These are phyloP conservation scores for Picocystis sp. DNA, from an alignment of 163 green algal species.

Conservation along the genomic window DNA sequence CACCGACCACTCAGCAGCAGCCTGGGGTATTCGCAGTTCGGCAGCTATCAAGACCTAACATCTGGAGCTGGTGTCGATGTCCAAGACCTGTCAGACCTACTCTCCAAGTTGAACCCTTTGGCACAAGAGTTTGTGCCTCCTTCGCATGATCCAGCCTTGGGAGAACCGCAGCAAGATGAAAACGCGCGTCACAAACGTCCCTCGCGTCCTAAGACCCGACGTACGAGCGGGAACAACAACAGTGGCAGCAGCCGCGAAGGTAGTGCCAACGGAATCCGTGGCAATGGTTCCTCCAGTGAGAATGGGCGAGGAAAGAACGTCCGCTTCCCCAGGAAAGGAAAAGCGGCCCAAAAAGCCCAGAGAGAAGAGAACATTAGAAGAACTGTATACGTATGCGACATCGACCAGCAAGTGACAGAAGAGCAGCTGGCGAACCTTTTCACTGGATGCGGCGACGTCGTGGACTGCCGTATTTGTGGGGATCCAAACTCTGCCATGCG, in stretches of 20 bases:
- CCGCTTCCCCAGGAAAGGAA: constrained; percentile 13
- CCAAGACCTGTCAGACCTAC: too few species aligned
- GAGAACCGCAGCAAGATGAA: too few species aligned
- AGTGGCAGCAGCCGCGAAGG: not conserved
- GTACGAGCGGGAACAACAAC: not conserved
- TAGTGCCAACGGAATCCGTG: not conserved
- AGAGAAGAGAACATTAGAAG: constrained; percentile 54
- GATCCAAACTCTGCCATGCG: constrained; percentile 79
- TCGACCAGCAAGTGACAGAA: constrained; percentile 61
- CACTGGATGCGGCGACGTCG: constrained; percentile 56
- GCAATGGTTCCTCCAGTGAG: not conserved
- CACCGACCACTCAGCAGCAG: too few species aligned
- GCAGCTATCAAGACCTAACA: too few species aligned
- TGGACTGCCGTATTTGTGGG: constrained; percentile 87
- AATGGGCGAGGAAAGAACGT: not conserved
- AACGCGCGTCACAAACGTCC: too few species aligned
- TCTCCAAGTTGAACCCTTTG: constrained; percentile 9
- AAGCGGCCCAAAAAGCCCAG: constrained; percentile 16
- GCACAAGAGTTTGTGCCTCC: constrained; percentile 16
- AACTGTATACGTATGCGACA: constrained; percentile 78
- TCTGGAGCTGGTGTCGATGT: too few species aligned
- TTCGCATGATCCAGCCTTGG: not conserved
- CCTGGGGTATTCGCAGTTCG: too few species aligned
- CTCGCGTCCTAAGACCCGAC: not conserved
- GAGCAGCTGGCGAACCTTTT: constrained; percentile 64